Evolutionary conservation across 331 rosid species (phyloP), one percentile per base, ranked within the genome.

Genomic region (Cucumis variabilis): DNA sequence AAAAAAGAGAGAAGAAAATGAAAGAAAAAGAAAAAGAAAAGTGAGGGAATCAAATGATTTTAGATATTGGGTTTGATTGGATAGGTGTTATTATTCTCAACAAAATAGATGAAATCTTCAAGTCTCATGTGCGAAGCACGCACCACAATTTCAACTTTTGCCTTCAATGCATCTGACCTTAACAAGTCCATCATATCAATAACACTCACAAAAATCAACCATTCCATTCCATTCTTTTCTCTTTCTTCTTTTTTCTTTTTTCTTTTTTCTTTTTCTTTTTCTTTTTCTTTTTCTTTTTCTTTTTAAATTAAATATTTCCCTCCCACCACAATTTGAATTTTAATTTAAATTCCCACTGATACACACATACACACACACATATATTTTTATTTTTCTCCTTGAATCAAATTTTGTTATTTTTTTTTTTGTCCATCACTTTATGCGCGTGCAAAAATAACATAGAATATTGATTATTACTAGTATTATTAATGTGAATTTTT

Each of bases 391-490:
- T 23, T 84, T 87, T 84, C 53, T 73, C 46, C 68, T 30, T 28
- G 70, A 63, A 87, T 86, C 82, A 48, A 50, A 50, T 77, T 82
- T 85, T 87, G 33, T 84, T 86, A 84, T 70, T 82, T 83, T 79
- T 83, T 79, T 88, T 88, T 70, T 89, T 92, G 90, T 92, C 92
- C 84, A 62, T 91, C 89, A 69, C 97, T 96, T 93, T 96, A 93
- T 91, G 89, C 92, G 97, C 98, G 82, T 96, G 98, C 95, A 41
- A 92, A 85, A 83, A 71, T 79, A 41, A 80, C 88, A 88, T 55
- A 87, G 13, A 46, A 65, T 60, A 33, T 44, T 75, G 33, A 44
- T 44, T 7, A 44, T 44, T 44, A 44, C 8, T 44, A 44, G 7
- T 44, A 44, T 19, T 20, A 62, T 62, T 20, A 66, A 16, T 74